A percentile compares a stretch with the other conserved stretches of the same genome.
phyloP scores from a whole-genome alignment of 2,329 filamentous ascomycete genomes.

The Monascus ruber region DNA sequence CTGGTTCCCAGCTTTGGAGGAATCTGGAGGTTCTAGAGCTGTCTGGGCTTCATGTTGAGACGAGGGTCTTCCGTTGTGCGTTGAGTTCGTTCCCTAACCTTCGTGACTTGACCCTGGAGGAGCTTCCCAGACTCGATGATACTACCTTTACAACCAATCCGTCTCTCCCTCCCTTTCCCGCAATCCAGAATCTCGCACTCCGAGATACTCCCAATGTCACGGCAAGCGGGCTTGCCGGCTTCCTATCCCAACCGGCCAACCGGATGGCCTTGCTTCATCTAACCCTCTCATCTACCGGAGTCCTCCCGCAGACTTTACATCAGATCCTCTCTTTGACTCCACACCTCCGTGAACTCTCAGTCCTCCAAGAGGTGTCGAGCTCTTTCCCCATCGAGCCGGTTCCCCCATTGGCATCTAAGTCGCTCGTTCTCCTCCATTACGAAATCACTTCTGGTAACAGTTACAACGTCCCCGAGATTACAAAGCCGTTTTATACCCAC shows the following conservation, averaged over 20 bases:
- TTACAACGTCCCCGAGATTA: constrained; percentile 42
- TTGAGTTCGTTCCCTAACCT: constrained; percentile 57
- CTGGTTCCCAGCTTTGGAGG: constrained; percentile 38
- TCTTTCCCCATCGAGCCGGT: constrained; percentile 46
- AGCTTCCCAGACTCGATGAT: constrained; percentile 61
- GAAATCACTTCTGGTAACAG: constrained; percentile 57
- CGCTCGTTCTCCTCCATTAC: constrained; percentile 63
- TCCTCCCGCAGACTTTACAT: constrained; percentile 37
- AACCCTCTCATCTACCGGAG: constrained; percentile 59
- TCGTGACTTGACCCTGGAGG: constrained; percentile 61
- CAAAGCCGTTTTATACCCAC: constrained; percentile 67
- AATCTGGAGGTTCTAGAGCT: constrained; percentile 33
- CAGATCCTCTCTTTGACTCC: constrained; percentile 32
- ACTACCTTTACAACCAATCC: constrained; percentile 59
- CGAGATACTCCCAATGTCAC: constrained; percentile 63
- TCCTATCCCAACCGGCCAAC: constrained; percentile 52
- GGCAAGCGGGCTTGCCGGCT: constrained; percentile 55
- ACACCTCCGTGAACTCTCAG: constrained; percentile 37
- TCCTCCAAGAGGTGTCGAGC: constrained; percentile 45
- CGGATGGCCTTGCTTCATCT: constrained; percentile 54
- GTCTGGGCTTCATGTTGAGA: constrained; percentile 25
- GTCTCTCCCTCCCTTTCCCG: constrained; percentile 59
- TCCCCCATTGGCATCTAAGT: constrained; percentile 55
- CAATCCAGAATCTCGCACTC: constrained; percentile 61
- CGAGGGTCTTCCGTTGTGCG: constrained; percentile 50